Percentiles rank a stretch among this genome's conserved stretches.
phyloP scores from a whole-genome alignment of 1,284 basidiomycete species.

The Amylostereum chailletii region DNA sequence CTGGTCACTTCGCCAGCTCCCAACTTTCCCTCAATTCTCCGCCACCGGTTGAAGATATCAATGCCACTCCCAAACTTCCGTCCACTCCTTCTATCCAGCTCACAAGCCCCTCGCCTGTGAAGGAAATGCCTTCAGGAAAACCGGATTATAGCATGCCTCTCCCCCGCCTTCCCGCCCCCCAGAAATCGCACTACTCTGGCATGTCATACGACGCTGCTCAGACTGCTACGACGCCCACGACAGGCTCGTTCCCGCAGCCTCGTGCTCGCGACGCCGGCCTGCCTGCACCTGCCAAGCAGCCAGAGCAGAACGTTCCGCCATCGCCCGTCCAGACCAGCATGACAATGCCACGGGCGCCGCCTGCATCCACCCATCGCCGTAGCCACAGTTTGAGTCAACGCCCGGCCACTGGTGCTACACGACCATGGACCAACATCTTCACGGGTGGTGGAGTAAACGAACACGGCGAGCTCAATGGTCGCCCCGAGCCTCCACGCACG shows the following conservation, averaged over 20 bases:
- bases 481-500: conserved; percentile 36
- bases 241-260: conserved; percentile 51
- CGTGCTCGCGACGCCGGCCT: conserved; percentile 43
- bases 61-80: conserved; percentile 13
- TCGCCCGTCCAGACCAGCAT: conserved; percentile 20
- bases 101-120: conserved; percentile 15
- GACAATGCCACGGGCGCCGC: conserved; percentile 51
- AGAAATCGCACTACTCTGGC: conserved; percentile 69
- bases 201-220: conserved; percentile 61
- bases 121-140: conserved; percentile 27
- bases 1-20: conserved; percentile 90
- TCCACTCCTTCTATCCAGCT: conserved; percentile 15
- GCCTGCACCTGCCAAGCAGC: conserved; percentile 13
- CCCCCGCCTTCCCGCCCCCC: conserved; percentile 73
- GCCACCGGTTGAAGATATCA: conserved; percentile 14
- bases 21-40: conserved; percentile 46
- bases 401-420: conserved; percentile 37
- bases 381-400: conserved; percentile 74
- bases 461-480: conserved; percentile 25
- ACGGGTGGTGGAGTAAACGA: conserved; percentile 29
- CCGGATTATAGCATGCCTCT: conserved; percentile 78
- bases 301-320: conserved; percentile 11
- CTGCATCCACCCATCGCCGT: conserved; percentile 57
- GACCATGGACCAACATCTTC: conserved; percentile 35
- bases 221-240: conserved; percentile 44